Base-by-base conservation (phyloP, 1,284 basidiomycete species). In the Pisolithus thermaeus region DNA sequence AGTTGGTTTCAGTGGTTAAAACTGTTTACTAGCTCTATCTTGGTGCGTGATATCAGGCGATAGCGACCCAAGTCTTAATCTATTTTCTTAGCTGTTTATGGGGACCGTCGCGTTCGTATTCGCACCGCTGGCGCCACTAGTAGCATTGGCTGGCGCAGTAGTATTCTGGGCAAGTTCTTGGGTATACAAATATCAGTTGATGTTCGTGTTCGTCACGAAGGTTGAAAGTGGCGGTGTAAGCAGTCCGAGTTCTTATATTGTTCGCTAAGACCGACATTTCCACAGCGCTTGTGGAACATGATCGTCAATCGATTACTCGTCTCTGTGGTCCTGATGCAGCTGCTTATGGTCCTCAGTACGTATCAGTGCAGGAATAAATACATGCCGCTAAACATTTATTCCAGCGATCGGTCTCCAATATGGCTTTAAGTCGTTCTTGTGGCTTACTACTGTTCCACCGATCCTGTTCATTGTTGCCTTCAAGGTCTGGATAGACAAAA, bases 101-200 rank as follows among this genome's bases (percentile, higher is more conserved):
- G 86, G 75, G 30, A 80, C 89, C 11, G 90, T 97, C 44, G 93
- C 84, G 0, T 70, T 97, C 45, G 84, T 95, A 20, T 97, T 97
- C 61, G 90, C 94, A 0, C 94, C 94, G 2, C 74, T 97, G 7
- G 93, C 94, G 0, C 95, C 94, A 1, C 71, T 97, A 16, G 92
- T 97, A 23, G 78, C 77, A n/a, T 74, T 86, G 35, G 83, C 83
- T 23, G 88, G 81, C 7, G 81, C 84, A 3, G 64, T 87, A 38
- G 90, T 95, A 6, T 91, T 97, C 68, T 94, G 90, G 89, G 75
- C 87, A 58, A 79, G 79, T 57, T 85, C 82, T 0, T 81, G 81
- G 76, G 86, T 90, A 51, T 90, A 92, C 79, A 95, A 90, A 73
- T 95, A 91, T 61, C 92, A 96, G 72, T 75, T 96, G 45, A 92